Conservation (phyloP, 2,329 filamentous ascomycete genomes). For the Magnaporthiopsis rhizophila region DNA sequence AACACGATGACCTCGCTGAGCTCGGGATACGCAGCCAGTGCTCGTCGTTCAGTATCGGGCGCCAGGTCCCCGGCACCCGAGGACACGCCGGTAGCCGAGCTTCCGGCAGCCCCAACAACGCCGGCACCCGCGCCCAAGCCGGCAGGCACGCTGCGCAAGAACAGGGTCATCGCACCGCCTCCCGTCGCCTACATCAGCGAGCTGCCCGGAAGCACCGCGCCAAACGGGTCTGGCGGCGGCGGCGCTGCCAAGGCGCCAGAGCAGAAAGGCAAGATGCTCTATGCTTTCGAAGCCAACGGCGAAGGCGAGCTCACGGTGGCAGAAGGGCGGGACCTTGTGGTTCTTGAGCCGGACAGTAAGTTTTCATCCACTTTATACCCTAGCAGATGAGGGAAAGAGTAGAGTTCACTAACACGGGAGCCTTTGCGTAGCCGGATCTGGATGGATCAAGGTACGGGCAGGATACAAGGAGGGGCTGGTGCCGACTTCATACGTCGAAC, state of each 20-base stretch:
- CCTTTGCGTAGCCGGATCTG: conserved; percentile 63
- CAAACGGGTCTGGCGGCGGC: conserved; percentile 27
- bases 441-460: conserved; percentile 79
- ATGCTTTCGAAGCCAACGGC: conserved; percentile 71
- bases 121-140: conserved; percentile 25
- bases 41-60: conserved; percentile 67
- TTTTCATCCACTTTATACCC: conserved; percentile 14
- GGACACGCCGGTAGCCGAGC: conserved; percentile 34
- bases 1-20: conserved; percentile 88
- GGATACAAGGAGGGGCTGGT: conserved; percentile 77
- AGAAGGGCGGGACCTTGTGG: conserved; percentile 68
- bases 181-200: conserved; percentile 72
- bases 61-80: conserved; percentile 39
- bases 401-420: conserved; percentile 19
- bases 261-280: conserved; percentile 81
- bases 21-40: conserved; percentile 77
- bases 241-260: conserved; percentile 31
- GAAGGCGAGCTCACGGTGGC: conserved; percentile 74
- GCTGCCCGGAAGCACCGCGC: conserved; percentile 40
- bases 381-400: conserved; percentile 8
- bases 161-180: conserved; percentile 79
- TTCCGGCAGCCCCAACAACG: conserved; percentile 22
- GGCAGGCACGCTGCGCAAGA: conserved; percentile 38
- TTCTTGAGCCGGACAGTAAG: conserved; percentile 85
- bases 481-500: conserved; percentile 76